Base-by-base conservation (phyloP, 371 early-diverging fungal genomes). In the Mortierella sp. region DNA sequence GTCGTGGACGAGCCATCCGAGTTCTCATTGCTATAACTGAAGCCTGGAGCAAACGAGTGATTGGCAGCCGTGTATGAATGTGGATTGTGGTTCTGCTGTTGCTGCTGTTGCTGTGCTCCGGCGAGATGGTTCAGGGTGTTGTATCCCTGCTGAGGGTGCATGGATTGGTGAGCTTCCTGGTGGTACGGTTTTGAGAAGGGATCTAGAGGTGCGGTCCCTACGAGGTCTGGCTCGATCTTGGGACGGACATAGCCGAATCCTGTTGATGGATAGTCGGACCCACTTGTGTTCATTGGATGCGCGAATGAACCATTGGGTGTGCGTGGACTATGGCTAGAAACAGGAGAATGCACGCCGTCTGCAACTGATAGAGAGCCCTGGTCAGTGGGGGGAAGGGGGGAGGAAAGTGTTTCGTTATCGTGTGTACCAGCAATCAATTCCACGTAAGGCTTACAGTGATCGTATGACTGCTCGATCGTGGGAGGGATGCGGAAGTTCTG, bases 401-500 rank as follows among this genome's bases (percentile, higher is more conserved):
- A n/a, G n/a, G n/a, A n/a, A n/a, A n/a, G n/a, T n/a, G n/a, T n/a
- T n/a, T n/a, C n/a, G n/a, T n/a, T n/a, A n/a, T n/a, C n/a, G n/a
- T n/a, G n/a, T n/a, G n/a, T n/a, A n/a, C n/a, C n/a, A n/a, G n/a
- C n/a, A n/a, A n/a, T n/a, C n/a, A n/a, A n/a, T n/a, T n/a, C n/a
- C n/a, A n/a, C n/a, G n/a, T n/a, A n/a, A n/a, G n/a, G n/a, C 56
- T 60, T 68, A 68, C 61, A n/a, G 31, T 61, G 54, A 21, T 66
- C 67, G 57, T 67, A 66, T 24, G 54, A 45, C 43, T 73, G 73
- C 56, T 81, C 82, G 10, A 85, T 81, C 59, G 82, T 67, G 24
- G 85, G 86, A 19, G 86, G 84, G 24, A 85, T 80, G 5, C 88
- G 71, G 64, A 87, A 87, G 54, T 83, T 85, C 51, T 87, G 88